These are phyloP conservation scores for Boeremia lycopersici DNA, from an alignment of 2,329 filamentous ascomycete genomes.

Conservation along the genomic window DNA sequence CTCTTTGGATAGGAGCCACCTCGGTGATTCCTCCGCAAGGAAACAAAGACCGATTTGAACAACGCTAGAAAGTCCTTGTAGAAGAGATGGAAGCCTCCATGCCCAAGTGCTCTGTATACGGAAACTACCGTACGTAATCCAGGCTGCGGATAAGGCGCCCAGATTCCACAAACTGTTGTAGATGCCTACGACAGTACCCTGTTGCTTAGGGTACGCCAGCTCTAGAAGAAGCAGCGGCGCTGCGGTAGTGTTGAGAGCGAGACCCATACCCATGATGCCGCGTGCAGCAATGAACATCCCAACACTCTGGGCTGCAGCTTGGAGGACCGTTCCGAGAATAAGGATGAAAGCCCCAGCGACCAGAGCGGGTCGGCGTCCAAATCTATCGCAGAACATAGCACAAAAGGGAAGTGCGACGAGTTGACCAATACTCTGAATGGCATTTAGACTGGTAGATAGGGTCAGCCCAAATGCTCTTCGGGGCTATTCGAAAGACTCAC, in stretches of 20 bases:
- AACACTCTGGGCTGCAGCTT: not conserved
- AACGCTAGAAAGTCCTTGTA: constrained; percentile 48
- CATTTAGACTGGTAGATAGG: not conserved
- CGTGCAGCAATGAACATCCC: not conserved
- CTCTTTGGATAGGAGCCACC: constrained; percentile 45
- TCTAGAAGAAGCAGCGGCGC: constrained; percentile 48
- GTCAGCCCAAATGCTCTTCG: not conserved
- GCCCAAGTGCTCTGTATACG: constrained; percentile 46
- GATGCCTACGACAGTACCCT: constrained; percentile 37
- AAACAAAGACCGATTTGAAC: too few relatives aligned
- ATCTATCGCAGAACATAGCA: not conserved
- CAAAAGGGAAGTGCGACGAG: not conserved
- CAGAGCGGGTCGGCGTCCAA: not conserved
- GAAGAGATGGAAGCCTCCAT: constrained; percentile 55
- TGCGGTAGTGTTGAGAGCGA: not conserved
- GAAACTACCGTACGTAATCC: constrained; percentile 22
- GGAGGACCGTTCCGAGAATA: not conserved
- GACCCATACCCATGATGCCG: not conserved
- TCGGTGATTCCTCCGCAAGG: too few relatives aligned
- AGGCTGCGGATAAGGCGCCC: constrained; percentile 48
- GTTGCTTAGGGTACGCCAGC: constrained; percentile 48
- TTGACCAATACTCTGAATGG: too few relatives aligned
- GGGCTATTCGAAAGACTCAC: too few relatives aligned
- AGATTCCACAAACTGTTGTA: constrained; percentile 43
- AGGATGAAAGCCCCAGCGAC: not conserved